Base-by-base conservation (phyloP, 2,329 filamentous ascomycete genomes). In the Cladosporium sp. region DNA sequence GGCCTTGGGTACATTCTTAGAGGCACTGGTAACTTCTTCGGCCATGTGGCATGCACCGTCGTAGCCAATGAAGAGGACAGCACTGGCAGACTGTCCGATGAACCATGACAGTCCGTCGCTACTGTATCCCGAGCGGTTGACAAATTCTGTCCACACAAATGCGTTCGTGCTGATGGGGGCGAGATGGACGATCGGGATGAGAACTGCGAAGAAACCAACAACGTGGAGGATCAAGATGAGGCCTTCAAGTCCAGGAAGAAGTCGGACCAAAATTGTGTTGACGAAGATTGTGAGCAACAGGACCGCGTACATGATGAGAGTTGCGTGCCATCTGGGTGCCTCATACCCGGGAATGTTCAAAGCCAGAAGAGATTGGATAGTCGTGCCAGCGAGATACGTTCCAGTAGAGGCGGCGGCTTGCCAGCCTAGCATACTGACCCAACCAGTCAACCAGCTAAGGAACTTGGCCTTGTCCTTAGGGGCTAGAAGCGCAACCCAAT, bases 381-480 rank as follows among this genome's bases (percentile, higher is more conserved):
- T 57, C 10, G 64, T 67, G 15, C 61, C 68, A n/a, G 58, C 57
- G 36, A 70, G 64, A 47, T 55, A 68, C 15, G 65, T 61, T 36
- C 21, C 52, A 24, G 59, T 51, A 14, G 59, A 41, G 6, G 59
- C 49, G 15, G 59, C 49, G n/a, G 51, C 44, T 41, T 64, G 61
- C 67, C 66, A 70, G 26, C 78, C 79, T 44, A 78, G 77, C 36
- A 78, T 77, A 61, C 75, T 77, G 36, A 81, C 75, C 80, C 80
- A 82, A n/a, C 79, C 80, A 18, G 79, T 78, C n/a, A 80, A 76
- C 68, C 81, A 82, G 67, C 79, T 81, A 2, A 82, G 72, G 51
- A 77, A 77, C 57, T 78, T 80, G 63, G 81, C 79, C 24, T 68
- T 74, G 6, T 67, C 70, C 30, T 67, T 72, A 11, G 80, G 80